Percentiles rank a stretch among this genome's conserved stretches.
phyloP scores from a whole-genome alignment of 441 rosid genomes.

The Corymbia calophylla region DNA sequence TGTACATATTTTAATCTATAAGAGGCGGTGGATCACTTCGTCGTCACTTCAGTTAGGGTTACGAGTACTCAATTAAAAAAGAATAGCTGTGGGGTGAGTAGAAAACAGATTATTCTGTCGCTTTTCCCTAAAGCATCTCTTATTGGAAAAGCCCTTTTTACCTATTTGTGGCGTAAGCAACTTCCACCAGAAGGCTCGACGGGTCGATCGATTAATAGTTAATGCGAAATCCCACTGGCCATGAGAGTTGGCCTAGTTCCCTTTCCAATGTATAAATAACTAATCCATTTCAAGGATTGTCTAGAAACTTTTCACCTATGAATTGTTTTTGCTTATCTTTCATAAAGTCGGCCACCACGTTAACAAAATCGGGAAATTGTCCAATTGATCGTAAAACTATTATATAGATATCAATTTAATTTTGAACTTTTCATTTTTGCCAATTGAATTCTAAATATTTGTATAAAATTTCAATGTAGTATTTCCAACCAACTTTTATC shows the following conservation, averaged over 20 bases:
- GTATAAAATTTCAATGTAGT: background rate
- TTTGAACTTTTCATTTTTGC: background rate
- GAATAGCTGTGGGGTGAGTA: background rate
- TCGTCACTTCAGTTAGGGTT: background rate
- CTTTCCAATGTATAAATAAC: background rate
- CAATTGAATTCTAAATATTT: background rate
- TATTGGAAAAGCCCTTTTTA: background rate
- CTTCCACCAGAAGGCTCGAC: background rate
- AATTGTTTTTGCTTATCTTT: background rate
- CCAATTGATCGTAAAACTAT: fast-evolving
- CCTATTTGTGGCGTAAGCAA: background rate
- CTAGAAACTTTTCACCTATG: background rate
- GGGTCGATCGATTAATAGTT: background rate
- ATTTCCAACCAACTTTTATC: fast-evolving
- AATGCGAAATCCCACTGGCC: background rate
- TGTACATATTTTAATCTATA: background rate
- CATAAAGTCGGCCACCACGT: background rate
- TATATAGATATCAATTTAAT: background rate
- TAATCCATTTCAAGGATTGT: background rate
- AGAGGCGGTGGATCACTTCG: background rate
- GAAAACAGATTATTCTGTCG: background rate
- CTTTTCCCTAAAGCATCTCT: background rate
- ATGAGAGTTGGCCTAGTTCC: background rate
- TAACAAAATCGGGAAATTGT: background rate
- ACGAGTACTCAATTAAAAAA: background rate